phyloP scores from a whole-genome alignment of 2,329 filamentous ascomycete genomes.

The Paramyrothecium sp. region DNA sequence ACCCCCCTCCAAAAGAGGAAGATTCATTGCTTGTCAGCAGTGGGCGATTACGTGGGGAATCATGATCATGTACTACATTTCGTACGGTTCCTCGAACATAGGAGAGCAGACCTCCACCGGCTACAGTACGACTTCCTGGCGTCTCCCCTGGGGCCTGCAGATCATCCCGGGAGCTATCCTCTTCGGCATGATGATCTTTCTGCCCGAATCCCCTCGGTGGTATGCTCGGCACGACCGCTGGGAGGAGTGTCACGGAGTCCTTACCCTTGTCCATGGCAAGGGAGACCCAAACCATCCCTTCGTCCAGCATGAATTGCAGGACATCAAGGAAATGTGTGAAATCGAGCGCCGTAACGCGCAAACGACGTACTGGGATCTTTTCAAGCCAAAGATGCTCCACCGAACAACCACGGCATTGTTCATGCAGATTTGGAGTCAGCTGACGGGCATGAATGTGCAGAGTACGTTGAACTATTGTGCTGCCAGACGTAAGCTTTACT shows the following conservation, averaged over 20 bases:
- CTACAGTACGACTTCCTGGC: conserved; percentile 55
- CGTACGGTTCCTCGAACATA: conserved; percentile 63
- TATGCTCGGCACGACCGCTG: conserved; percentile 61
- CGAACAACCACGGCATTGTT: conserved; percentile 50
- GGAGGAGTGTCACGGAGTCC: conserved; percentile 52
- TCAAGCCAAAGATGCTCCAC: conserved; percentile 64
- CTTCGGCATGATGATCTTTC: conserved; percentile 56
- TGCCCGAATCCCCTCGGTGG: conserved; percentile 64
- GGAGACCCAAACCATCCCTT: conserved; percentile 64
- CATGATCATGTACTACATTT: conserved; percentile 68
- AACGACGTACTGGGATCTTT: conserved; percentile 69
- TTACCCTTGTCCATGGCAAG: conserved; percentile 61
- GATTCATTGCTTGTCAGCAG: conserved; percentile 67
- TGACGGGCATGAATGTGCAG: conserved; percentile 56
- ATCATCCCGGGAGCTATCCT: conserved; percentile 61
- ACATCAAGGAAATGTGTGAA: conserved; percentile 72
- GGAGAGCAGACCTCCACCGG: conserved; percentile 22
- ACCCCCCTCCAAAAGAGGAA: conserved; percentile 51
- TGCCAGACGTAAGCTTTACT: neutral
- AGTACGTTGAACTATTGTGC: conserved; percentile 37
- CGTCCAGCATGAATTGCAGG: conserved; percentile 65
- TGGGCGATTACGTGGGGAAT: conserved; percentile 66
- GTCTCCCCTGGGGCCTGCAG: conserved; percentile 64
- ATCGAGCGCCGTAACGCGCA: conserved; percentile 70
- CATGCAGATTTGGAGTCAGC: conserved; percentile 56